Evolutionary conservation across 371 early-diverging fungal genomes (phyloP).

Genomic region (Mucor circinelloides): DNA sequence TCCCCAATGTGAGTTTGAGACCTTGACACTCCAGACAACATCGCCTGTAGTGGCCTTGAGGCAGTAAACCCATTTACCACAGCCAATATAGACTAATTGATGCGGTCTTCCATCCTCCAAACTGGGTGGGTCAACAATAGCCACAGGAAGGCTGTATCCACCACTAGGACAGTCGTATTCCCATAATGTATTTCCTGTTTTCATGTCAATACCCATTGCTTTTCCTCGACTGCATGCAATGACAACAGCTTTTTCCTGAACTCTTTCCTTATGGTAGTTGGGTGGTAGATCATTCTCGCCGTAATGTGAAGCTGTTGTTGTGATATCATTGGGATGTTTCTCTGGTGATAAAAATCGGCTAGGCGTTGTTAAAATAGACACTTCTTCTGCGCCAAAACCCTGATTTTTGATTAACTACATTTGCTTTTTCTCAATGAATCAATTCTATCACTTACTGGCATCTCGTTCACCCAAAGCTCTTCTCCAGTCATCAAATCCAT

Average conservation of each 20-base stretch:
- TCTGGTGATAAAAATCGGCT: slow-evolving; percentile 13
- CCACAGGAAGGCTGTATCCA: slow-evolving; percentile 23
- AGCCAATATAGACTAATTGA: slow-evolving; percentile 22
- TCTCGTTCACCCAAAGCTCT: slow-evolving; percentile 32
- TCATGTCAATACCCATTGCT: slow-evolving; percentile 20
- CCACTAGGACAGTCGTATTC: slow-evolving; percentile 32
- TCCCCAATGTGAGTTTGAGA: slow-evolving; percentile 18
- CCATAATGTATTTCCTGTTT: slow-evolving; percentile 28
- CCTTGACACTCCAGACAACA: slow-evolving; percentile 15
- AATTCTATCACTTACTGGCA: slow-evolving; percentile 27
- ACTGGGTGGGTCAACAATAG: slow-evolving; percentile 19
- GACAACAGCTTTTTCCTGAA: slow-evolving; percentile 2
- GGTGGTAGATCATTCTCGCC: slow-evolving; percentile 3
- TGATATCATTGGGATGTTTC: not conserved
- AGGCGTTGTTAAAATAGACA: slow-evolving; percentile 21
- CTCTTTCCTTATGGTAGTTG: not conserved
- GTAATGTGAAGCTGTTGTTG: too few relatives aligned
- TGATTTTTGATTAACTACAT: not conserved
- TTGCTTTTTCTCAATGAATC: not conserved
- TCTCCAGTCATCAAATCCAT: slow-evolving; percentile 26
- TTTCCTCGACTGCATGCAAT: slow-evolving; percentile 26
- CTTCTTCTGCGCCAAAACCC: slow-evolving; percentile 26
- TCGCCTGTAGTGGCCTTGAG: slow-evolving; percentile 22
- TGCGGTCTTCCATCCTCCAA: not conserved
- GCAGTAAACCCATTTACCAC: slow-evolving; percentile 30